These are phyloP conservation scores for Trichoderma guizhouense DNA, from an alignment of 2,329 filamentous ascomycete genomes.

Conservation along the genomic window DNA sequence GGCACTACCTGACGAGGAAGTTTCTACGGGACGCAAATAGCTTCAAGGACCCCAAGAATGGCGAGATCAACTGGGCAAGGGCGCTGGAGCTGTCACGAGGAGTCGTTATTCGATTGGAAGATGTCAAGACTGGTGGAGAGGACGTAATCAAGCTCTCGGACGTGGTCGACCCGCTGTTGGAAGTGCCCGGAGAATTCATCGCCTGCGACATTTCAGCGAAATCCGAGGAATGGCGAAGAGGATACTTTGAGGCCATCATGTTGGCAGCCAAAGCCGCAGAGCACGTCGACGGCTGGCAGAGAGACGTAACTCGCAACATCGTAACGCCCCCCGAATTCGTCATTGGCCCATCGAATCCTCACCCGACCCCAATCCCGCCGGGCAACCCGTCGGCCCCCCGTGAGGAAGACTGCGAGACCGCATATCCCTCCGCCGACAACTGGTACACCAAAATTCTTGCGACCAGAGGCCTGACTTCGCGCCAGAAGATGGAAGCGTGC, in stretches of 20 bases:
- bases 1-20: constrained; percentile 68
- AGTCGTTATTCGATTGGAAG: constrained; percentile 65
- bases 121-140: constrained; percentile 64
- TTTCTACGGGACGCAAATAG: constrained; percentile 62
- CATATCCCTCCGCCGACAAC: constrained; percentile 67
- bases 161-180: constrained; percentile 62
- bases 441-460: constrained; percentile 81
- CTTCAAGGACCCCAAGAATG: constrained; percentile 52
- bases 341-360: constrained; percentile 78
- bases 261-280: constrained; percentile 72
- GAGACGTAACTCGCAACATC: constrained; percentile 62
- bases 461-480: constrained; percentile 72
- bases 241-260: constrained; percentile 82
- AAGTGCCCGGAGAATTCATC: constrained; percentile 64
- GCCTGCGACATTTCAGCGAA: constrained; percentile 69
- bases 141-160: constrained; percentile 54
- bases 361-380: constrained; percentile 68
- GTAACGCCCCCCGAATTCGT: constrained; percentile 72
- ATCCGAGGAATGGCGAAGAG: constrained; percentile 78
- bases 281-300: constrained; percentile 74
- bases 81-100: constrained; percentile 59
- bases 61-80: constrained; percentile 62
- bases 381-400: constrained; percentile 60
- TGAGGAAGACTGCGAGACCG: constrained; percentile 71
- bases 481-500: constrained; percentile 77